Percentiles rank a stretch among this genome's conserved stretches.
Conservation (phyloP, 768 basidiomycete species). For the Rhodotorula taiwanensis region DNA sequence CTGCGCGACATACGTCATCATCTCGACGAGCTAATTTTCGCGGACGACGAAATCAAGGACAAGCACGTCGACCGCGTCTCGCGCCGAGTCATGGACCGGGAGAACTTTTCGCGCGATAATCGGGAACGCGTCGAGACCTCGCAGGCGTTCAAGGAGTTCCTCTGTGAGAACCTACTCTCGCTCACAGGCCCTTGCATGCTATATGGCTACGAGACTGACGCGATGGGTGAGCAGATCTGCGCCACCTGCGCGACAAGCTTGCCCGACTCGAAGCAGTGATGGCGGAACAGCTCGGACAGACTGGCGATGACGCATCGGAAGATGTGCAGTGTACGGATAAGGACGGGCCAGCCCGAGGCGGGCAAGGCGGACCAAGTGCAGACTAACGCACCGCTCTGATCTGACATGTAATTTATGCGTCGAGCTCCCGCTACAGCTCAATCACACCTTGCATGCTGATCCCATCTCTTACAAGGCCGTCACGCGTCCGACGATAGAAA, state of each 20-base stretch:
- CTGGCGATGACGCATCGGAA: background rate
- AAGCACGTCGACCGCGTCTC: slow-evolving; percentile 7
- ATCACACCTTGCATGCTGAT: slow-evolving; percentile 11
- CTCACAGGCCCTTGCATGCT: background rate
- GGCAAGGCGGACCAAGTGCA: too few relatives aligned
- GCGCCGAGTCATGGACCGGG: slow-evolving; percentile 16
- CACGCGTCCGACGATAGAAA: background rate
- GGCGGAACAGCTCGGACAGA: background rate
- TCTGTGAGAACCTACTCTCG: slow-evolving; percentile 11
- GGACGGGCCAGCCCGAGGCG: too few relatives aligned
- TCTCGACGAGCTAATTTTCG: slow-evolving; percentile 11
- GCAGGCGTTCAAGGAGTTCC: slow-evolving; percentile 10
- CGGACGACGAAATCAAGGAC: slow-evolving; percentile 8
- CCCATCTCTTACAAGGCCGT: slow-evolving; percentile 8
- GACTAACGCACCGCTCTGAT: too few relatives aligned
- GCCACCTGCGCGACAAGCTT: slow-evolving; percentile 10
- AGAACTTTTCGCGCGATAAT: slow-evolving; percentile 4
- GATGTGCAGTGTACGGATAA: background rate
- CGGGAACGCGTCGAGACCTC: slow-evolving; percentile 23
- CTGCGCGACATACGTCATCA: background rate
- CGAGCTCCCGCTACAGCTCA: background rate
- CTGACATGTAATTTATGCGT: background rate
- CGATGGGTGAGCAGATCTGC: slow-evolving; percentile 4
- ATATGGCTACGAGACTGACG: background rate
- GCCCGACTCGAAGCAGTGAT: slow-evolving; percentile 7